Evolutionary conservation across 176 grass and related monocot genomes (phyloP), one percentile per base, ranked within the genome.

Genomic region (Thinopyrum elongatum): DNA sequence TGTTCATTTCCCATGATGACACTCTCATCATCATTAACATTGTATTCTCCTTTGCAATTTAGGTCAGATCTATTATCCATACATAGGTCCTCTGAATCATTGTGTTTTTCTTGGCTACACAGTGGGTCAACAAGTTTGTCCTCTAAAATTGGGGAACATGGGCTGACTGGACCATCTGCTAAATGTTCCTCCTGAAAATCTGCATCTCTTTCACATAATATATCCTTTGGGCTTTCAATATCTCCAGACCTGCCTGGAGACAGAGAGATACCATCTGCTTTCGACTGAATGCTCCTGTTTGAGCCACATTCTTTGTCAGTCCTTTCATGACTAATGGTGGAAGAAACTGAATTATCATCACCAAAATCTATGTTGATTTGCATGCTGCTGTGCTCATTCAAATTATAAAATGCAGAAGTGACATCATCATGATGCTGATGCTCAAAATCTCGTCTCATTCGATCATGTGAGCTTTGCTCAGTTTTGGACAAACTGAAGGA

Each of bases 181-280:
- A 85, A 80, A 82, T 71, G 42, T 83, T 88, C 85, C 26, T 28
- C 81, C 44, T 42, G 55, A 70, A 55, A 73, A 25, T 78, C 77
- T 67, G 55, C 16, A 68, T 88, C 82, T 92, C 74, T 90, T 76
- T 92, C 82, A 25, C 86, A 86, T 68, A 84, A 73, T 89, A 86
- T 87, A 86, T 88, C 84, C 69, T 90, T 92, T 70, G 88, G 86
- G 83, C 83, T 95, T 62, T 81, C 88, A 75, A 82, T 74, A 35
- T 85, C 65, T 60, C 79, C 60, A 82, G 88, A 85, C 64, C 65
- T 90, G 26, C 60, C 78, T 63, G 90, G 79, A 70, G 86, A 86
- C 31, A 35, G 78, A 26, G 76, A 85, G 34, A 79, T 10, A 25
- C 39, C 77, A 82, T 87, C 81, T 23, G 21, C 78, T 79, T 90